These are phyloP conservation scores for Dryas integrifolia DNA, from an alignment of 331 rosid species.

Conservation along the genomic window DNA sequence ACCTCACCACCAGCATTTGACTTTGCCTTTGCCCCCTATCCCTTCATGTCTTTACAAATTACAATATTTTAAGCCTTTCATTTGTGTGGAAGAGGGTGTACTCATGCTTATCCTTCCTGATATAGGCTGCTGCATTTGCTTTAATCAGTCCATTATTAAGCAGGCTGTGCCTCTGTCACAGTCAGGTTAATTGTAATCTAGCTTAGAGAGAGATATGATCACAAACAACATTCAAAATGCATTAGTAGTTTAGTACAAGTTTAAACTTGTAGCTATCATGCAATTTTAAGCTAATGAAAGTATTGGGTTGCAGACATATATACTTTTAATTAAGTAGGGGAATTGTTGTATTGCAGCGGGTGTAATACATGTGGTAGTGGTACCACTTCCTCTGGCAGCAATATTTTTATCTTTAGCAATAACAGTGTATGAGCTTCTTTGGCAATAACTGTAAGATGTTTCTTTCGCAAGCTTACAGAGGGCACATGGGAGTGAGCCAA, in stretches of 20 bases:
- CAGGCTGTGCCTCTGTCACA: neutral
- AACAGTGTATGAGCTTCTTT: constrained; percentile 14
- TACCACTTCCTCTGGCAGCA: constrained; percentile 18
- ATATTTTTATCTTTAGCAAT: constrained; percentile 8
- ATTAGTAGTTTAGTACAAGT: neutral
- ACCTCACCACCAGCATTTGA: constrained; percentile 8
- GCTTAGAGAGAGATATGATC: no score
- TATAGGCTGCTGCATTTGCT: neutral
- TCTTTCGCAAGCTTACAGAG: constrained; percentile 13
- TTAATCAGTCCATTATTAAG: neutral
- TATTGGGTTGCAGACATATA: neutral
- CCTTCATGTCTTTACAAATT: neutral
- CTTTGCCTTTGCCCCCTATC: neutral
- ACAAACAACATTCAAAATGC: neutral
- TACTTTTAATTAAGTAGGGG: neutral
- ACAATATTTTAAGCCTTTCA: constrained; percentile 4
- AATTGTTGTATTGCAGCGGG: constrained; percentile 2
- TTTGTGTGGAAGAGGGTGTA: neutral
- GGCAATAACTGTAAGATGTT: constrained; percentile 7
- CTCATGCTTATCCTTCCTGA: constrained; percentile 3
- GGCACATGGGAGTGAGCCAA: constrained; percentile 31
- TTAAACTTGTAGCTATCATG: neutral
- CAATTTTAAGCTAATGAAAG: neutral
- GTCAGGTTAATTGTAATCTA: neutral
- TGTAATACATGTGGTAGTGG: constrained; percentile 14